Base-by-base conservation (phyloP, 306 rosid species). In the Elaeagnus macrophylla region DNA sequence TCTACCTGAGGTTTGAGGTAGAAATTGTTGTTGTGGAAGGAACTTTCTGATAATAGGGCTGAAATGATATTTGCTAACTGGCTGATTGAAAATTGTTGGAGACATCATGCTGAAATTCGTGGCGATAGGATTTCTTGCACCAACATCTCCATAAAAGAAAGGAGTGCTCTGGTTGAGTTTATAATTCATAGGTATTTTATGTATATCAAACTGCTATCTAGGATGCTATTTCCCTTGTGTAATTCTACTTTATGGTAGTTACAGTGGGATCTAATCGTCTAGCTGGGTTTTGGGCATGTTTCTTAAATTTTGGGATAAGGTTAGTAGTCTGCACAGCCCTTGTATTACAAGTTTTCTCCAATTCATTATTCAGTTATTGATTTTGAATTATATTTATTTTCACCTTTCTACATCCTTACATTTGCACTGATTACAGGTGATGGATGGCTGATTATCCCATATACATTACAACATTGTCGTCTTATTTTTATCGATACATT, bases 21-120 rank as follows among this genome's bases (percentile, higher is more conserved):
- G 60, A 54, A 54, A 18, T 40, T 7, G 39, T 46, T 46, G 48
- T 35, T 47, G 56, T 47, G 51, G 18, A 44, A 32, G 12, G 7
- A n/a, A 20, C 12, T 16, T 56, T 61, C 44, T 50, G 38, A 44
- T 62, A 48, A 49, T 56, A 48, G 50, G 56, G 59, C 64, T 59
- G 57, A 50, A 51, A 41, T 35, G 14, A 37, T 53, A 54, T 35
- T 50, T 55, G 52, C 67, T 48, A 48, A 41, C 47, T 54, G 56
- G 58, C 65, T 56, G 44, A 36, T 40, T 35, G 62, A 10, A 61
- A 18, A 47, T 48, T 52, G 42, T 44, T 17, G 46, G n/a, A 10
- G 61, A 67, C 47, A n/a, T 59, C 32, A 44, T n/a, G 54, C 66
- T 59, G 59, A 59, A 44, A 65, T 59, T 66, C 18, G 2, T 53